Conservation (phyloP, 352 stramenopile genomes). For the Globisporangium okanoganense region DNA sequence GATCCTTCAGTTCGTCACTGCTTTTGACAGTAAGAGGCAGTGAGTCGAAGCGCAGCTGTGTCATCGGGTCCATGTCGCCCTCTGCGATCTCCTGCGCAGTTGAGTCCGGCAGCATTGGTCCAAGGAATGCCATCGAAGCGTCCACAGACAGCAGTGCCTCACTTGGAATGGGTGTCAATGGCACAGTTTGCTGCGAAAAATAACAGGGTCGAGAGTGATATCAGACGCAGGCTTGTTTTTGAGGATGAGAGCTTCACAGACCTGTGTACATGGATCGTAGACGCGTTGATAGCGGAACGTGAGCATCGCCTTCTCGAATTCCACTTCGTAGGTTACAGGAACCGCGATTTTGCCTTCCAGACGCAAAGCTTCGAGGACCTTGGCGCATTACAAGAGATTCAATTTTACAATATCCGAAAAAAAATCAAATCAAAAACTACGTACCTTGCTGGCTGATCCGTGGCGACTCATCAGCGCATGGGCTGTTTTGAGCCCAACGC, state of each 20-base stretch:
- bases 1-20: too few relatives aligned
- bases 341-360: constrained; percentile 64
- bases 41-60: constrained; percentile 32
- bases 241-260: constrained; percentile 17
- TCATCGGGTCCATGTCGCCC: constrained; percentile 76
- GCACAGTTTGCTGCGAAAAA: constrained; percentile 48
- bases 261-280: constrained; percentile 53
- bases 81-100: constrained; percentile 52
- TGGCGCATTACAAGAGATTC: too few relatives aligned
- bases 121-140: constrained; percentile 55
- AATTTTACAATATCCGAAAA: too few relatives aligned
- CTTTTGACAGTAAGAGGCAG: background rate
- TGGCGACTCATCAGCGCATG: constrained; percentile 71
- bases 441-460: constrained; percentile 57
- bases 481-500: constrained; percentile 82
- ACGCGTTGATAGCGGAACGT: constrained; percentile 75
- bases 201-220: too few relatives aligned
- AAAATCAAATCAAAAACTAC: background rate
- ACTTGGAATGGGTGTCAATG: constrained; percentile 51
- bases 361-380: constrained; percentile 47
- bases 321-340: constrained; percentile 48
- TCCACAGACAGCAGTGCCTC: constrained; percentile 23
- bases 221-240: too few relatives aligned
- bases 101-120: constrained; percentile 41
- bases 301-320: constrained; percentile 53